These are phyloP conservation scores for Luffa acutangula DNA, from an alignment of 306 rosid species.

Conservation along the genomic window DNA sequence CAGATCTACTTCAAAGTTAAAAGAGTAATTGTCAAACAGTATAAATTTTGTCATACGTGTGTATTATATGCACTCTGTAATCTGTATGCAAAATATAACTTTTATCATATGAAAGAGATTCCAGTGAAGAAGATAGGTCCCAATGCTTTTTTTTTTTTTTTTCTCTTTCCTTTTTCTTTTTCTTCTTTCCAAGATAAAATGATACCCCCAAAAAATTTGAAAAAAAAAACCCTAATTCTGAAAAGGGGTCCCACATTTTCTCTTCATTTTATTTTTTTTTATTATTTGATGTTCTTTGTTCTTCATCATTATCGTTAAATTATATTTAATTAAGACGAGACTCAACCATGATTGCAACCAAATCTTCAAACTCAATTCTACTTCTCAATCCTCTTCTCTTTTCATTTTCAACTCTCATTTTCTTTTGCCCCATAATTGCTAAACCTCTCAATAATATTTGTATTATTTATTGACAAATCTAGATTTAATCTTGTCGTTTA, in stretches of 20 bases:
- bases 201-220: neutral
- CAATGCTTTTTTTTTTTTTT: neutral
- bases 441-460: neutral
- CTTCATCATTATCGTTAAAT: neutral
- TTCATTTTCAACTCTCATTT: neutral
- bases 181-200: neutral
- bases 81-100: conserved; percentile 1
- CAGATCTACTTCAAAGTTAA: conserved; percentile 11
- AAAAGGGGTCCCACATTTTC: neutral
- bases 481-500: neutral
- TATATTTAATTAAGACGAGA: neutral
- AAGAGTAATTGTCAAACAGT: conserved; percentile 11
- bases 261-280: neutral
- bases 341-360: neutral
- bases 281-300: neutral
- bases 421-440: neutral
- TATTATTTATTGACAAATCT: neutral
- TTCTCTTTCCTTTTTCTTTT: neutral
- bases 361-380: conserved; percentile 6
- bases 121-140: conserved; percentile 10
- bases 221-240: neutral
- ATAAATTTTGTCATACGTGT: conserved; percentile 1
- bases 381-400: neutral
- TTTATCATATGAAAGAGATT: conserved; percentile 5
- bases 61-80: neutral